Base-by-base conservation (phyloP, 164 flowering plant genomes). In the Liriodendron chinense region DNA sequence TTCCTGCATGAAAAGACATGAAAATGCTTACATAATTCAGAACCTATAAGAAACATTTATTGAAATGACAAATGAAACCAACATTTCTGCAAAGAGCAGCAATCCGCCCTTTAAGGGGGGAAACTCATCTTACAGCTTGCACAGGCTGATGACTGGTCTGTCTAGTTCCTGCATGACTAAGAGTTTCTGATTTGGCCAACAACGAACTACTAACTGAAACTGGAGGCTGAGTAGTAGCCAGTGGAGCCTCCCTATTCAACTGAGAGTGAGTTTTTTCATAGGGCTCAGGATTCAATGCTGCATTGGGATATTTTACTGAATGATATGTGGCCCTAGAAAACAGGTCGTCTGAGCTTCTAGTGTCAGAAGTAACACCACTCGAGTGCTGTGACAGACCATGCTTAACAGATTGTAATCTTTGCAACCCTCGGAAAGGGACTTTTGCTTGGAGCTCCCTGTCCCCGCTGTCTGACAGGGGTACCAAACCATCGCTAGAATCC, bases 1-100 rank as follows among this genome's bases (percentile, higher is more conserved):
- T 77, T 80, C 49, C 88, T 86, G 82, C 82, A 79, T 18, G 57
- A 70, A 23, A 77, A 76, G 72, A 49, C 63, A 70, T 70, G 18
- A 16, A 65, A 23, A 48, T 26, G 48, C 49, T 71, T 43, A 24
- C 28, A 69, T 23, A 12, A 57, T 49, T 70, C 28, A 16, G 56
- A 69, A 74, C 66, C 56, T 43, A 49, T 43, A 22, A 73, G 50
- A 66, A 71, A 23, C 67, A 28, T 25, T 9, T 21, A 24, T 13
- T 28, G 65, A 18, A 57, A 67, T 22, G 9, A 47, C 34, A 47
- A 68, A 48, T 47, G 57, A 47, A 69, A 48, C n/a, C 16, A 53
- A 34, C 3, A 67, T 67, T 23, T 56, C 26, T 48, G 53, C n/a
- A 62, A 59, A 47, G 22, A 34, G 49, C 18, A 62, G 71, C 57